These are phyloP conservation scores for Cryptococcus sp. DNA, from an alignment of 1,284 basidiomycete species.

Conservation along the genomic window DNA sequence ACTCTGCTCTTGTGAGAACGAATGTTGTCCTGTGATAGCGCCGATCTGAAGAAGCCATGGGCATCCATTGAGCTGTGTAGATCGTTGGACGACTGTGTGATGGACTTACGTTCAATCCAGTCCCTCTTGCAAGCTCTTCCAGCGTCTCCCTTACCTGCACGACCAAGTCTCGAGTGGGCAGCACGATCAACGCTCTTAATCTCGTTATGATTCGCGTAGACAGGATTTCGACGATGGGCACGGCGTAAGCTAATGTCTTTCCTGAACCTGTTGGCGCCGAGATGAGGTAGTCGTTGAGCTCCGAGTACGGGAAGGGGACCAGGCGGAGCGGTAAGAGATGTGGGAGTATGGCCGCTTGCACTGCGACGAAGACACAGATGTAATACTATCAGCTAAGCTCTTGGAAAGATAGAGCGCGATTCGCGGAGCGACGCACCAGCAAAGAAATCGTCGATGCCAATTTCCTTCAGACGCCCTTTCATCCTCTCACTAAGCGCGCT, in stretches of 20 bases:
- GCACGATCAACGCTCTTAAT: slow-evolving; percentile 84
- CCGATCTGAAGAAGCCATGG: slow-evolving; percentile 40
- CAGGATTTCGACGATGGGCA: slow-evolving; percentile 88
- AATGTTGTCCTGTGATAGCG: slow-evolving; percentile 51
- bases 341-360: slow-evolving; percentile 49
- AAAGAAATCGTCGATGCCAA: slow-evolving; percentile 80
- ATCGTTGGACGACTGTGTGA: too few species aligned
- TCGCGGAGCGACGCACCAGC: slow-evolving; percentile 65
- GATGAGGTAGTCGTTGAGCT: slow-evolving; percentile 84
- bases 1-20: slow-evolving; percentile 51
- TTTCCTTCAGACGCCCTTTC: slow-evolving; percentile 65
- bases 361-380: slow-evolving; percentile 16
- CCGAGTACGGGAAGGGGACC: slow-evolving; percentile 68
- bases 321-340: slow-evolving; percentile 41
- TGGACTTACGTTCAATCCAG: slow-evolving; percentile 72
- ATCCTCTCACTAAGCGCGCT: slow-evolving; percentile 64
- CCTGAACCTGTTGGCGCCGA: slow-evolving; percentile 97
- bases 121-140: slow-evolving; percentile 79
- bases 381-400: not conserved
- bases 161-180: slow-evolving; percentile 96
- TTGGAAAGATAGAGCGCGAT: not conserved
- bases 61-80: too few species aligned
- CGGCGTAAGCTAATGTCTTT: slow-evolving; percentile 90
- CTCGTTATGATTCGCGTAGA: slow-evolving; percentile 73
- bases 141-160: slow-evolving; percentile 89